Base-by-base conservation (phyloP, 257 asterid species). In the Sherardia arvensis region DNA sequence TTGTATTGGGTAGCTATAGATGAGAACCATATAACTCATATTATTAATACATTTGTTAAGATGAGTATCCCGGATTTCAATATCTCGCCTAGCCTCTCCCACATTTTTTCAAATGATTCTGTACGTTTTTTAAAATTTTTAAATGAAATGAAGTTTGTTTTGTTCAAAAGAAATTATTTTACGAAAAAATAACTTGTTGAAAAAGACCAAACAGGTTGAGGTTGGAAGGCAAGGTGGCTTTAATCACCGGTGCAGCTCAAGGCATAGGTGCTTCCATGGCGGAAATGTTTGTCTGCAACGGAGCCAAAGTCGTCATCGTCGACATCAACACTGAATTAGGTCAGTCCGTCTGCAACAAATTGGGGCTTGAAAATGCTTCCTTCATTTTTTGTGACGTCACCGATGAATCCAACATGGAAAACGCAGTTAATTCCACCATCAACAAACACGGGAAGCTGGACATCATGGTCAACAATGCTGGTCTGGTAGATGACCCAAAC, bases 191-290 rank as follows among this genome's bases (percentile, higher is more conserved):
- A 34, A 34, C 1, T 34, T 34, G 12, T 3, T 3, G 8, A 34
- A 34, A 34, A 34, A 34, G 9, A 32, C 7, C 4, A 0, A 34
- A 38, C 17, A 53, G 38, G 38, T 59, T 33, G 18, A 81, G 85
- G 64, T 71, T 84, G 4, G 72, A 70, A 40, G 83, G 79, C 71
- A 85, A 78, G 48, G 86, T 85, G 53, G 88, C 86, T 51, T 64
- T 82, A 0, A 73, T 82, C 54, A 84, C 91, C 0, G 91, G 86
- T 18, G 91, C 78, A 0, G 86, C 81, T 17, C 77, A 82, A 38
- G 88, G 91, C 51, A 74, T 82, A 0, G 88, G 88, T 14, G 77
- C 81, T 63, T 76, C 76, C 1, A 77, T 85, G 0, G 88, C 92
- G 0, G 64, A 20, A 32, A 61, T 62, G 14, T 82, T 82, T 34